Percentiles rank a stretch among this genome's conserved stretches.
phyloP scores from a whole-genome alignment of 805 yeast species.

The Torulaspora franciscae region DNA sequence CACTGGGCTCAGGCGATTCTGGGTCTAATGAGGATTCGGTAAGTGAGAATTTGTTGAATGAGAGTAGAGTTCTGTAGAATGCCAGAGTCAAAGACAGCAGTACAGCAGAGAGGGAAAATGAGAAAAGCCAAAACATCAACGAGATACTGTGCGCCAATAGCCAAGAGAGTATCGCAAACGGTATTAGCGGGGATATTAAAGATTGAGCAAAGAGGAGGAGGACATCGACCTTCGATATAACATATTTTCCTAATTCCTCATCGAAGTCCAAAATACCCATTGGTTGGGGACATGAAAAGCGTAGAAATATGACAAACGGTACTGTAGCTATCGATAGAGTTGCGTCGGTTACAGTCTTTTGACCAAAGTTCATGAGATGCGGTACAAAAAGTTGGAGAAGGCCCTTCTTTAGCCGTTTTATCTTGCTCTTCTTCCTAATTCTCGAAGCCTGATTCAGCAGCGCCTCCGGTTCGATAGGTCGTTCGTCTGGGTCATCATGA shows the following conservation, averaged over 20 bases:
- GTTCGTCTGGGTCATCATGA: slow-evolving; percentile 21
- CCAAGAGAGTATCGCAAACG: slow-evolving; percentile 20
- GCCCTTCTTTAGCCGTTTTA: slow-evolving; percentile 4
- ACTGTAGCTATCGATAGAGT: slow-evolving; percentile 32
- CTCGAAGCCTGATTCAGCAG: not conserved
- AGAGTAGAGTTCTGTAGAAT: slow-evolving; percentile 17
- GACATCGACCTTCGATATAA: slow-evolving; percentile 19
- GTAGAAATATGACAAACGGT: slow-evolving; percentile 35
- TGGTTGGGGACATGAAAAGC: slow-evolving; percentile 37
- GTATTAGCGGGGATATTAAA: slow-evolving; percentile 31
- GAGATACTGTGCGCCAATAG: slow-evolving; percentile 13
- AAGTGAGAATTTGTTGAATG: slow-evolving; percentile 25
- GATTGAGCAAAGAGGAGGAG: slow-evolving; percentile 32
- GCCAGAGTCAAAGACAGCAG: slow-evolving; percentile 11
- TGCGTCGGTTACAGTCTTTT: slow-evolving; percentile 27
- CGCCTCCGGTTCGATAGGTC: slow-evolving; percentile 1
- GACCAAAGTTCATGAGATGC: slow-evolving; percentile 29
- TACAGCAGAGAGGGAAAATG: slow-evolving; percentile 10
- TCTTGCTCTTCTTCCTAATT: slow-evolving; percentile 3
- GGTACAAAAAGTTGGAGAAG: slow-evolving; percentile 30
- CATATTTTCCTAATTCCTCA: slow-evolving; percentile 19
- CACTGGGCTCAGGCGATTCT: slow-evolving; percentile 9
- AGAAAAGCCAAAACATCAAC: slow-evolving; percentile 14
- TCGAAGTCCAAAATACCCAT: slow-evolving; percentile 28
- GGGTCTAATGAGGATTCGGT: slow-evolving; percentile 10